Evolutionary conservation across 1,284 basidiomycete species (phyloP).

Genomic region (Irpex rosettiformis): DNA sequence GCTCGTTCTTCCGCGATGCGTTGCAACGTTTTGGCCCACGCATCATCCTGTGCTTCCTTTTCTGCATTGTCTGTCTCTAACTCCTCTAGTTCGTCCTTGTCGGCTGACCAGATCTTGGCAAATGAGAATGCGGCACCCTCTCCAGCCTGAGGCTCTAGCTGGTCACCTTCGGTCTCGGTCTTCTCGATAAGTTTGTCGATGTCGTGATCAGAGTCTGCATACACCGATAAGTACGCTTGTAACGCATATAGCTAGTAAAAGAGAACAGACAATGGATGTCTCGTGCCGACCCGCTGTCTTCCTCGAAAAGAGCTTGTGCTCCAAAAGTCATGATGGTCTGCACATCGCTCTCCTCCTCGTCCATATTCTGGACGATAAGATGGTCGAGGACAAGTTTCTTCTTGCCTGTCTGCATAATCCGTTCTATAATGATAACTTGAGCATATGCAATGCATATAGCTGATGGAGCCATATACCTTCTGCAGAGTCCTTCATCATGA

Average conservation of each 20-base stretch:
- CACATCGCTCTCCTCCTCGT: conserved; percentile 72
- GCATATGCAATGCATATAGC: background rate
- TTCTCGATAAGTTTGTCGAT: conserved; percentile 81
- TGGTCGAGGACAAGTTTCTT: conserved; percentile 91
- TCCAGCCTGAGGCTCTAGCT: conserved; percentile 40
- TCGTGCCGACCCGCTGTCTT: conserved; percentile 41
- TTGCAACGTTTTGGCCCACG: conserved; percentile 73
- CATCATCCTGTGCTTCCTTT: conserved; percentile 53
- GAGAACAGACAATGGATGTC: conserved; percentile 68
- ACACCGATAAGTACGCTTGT: background rate
- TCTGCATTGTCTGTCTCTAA: conserved; percentile 46
- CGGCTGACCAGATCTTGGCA: conserved; percentile 85
- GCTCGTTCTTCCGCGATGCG: conserved; percentile 56
- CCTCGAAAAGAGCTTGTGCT: conserved; percentile 76
- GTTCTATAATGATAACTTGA: conserved; percentile 47
- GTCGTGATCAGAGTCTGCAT: conserved; percentile 74
- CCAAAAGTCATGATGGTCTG: conserved; percentile 83
- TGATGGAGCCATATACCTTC: conserved; percentile 55
- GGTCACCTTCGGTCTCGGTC: conserved; percentile 71
- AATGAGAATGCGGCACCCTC: conserved; percentile 68
- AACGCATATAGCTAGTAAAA: background rate
- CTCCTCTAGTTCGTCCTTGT: conserved; percentile 67
- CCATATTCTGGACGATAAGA: conserved; percentile 91
- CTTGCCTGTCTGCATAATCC: conserved; percentile 85
- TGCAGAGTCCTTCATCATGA: conserved; percentile 87